A percentile compares a stretch with the other conserved stretches of the same genome.
Conservation (phyloP, 345 rosid species). For the Psidium friedrichsthalianum region DNA sequence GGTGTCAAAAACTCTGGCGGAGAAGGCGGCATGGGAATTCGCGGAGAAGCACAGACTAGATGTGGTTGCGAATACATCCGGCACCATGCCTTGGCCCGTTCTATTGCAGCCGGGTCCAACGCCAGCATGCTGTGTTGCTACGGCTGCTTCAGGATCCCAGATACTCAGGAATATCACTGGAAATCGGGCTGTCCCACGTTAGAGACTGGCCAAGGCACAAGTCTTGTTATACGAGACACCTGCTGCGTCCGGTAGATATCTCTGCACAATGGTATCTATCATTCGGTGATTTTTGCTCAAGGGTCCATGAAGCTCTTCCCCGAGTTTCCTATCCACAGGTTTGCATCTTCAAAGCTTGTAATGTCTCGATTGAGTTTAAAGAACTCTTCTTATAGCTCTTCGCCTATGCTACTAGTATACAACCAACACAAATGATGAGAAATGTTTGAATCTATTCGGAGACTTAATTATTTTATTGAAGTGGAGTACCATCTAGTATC, state of each 20-base stretch:
- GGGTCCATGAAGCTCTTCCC: conserved; percentile 58
- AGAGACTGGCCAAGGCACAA: conserved; percentile 60
- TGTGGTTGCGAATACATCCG: conserved; percentile 67
- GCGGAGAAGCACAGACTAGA: conserved; percentile 49
- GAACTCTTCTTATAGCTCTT: not conserved
- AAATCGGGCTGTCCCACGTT: conserved; percentile 71
- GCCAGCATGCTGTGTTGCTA: conserved; percentile 60
- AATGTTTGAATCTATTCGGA: not conserved
- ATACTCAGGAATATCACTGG: conserved; percentile 68
- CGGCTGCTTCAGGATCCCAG: conserved; percentile 54
- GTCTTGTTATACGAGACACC: conserved; percentile 47
- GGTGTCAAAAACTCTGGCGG: conserved; percentile 72
- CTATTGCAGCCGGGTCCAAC: conserved; percentile 54
- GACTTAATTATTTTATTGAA: not conserved
- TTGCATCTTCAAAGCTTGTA: not conserved
- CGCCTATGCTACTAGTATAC: not conserved
- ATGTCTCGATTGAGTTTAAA: not conserved
- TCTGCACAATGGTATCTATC: conserved; percentile 71
- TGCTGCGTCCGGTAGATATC: conserved; percentile 58
- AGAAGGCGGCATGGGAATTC: conserved; percentile 72
- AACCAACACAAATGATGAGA: not conserved
- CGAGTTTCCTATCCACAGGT: conserved; percentile 54
- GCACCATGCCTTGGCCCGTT: conserved; percentile 67
- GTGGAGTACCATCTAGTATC: not conserved
- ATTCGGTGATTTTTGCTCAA: conserved; percentile 62